Conservation (phyloP, 78 protist genomes). For the Cavenderia fasciculata region DNA sequence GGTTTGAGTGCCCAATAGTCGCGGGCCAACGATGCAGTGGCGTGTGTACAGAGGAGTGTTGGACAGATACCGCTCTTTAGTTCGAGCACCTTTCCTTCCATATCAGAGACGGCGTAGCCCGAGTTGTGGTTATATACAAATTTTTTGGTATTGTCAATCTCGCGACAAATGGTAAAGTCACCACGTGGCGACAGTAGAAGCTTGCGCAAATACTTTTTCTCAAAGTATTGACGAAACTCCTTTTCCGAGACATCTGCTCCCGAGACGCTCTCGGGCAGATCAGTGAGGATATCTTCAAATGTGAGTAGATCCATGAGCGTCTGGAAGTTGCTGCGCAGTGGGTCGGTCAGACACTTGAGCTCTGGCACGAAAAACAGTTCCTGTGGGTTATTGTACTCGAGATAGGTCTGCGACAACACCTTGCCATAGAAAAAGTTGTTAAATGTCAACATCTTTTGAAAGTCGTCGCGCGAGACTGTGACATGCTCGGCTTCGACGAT, state of each 20-base stretch:
- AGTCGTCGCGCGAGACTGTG: neutral
- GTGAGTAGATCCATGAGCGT: constrained; percentile 19
- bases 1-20: constrained; percentile 37
- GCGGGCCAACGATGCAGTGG: neutral
- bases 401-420: constrained; percentile 7
- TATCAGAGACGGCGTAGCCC: neutral
- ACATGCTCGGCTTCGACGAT: neutral
- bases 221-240: neutral
- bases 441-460: constrained; percentile 27
- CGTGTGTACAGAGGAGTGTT: constrained; percentile 9
- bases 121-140: neutral
- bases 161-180: constrained; percentile 20
- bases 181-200: neutral
- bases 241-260: neutral
- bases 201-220: neutral
- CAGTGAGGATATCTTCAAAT: neutral
- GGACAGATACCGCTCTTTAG: neutral
- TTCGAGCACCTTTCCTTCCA: neutral
- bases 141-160: constrained; percentile 2
- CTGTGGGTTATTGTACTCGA: neutral
- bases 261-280: neutral
- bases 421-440: constrained; percentile 1
- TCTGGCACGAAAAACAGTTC: constrained; percentile 17
- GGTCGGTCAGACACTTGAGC: constrained; percentile 11
- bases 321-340: neutral